Base-by-base conservation (phyloP, 2,329 filamentous ascomycete genomes). In the Thelonectria olida region DNA sequence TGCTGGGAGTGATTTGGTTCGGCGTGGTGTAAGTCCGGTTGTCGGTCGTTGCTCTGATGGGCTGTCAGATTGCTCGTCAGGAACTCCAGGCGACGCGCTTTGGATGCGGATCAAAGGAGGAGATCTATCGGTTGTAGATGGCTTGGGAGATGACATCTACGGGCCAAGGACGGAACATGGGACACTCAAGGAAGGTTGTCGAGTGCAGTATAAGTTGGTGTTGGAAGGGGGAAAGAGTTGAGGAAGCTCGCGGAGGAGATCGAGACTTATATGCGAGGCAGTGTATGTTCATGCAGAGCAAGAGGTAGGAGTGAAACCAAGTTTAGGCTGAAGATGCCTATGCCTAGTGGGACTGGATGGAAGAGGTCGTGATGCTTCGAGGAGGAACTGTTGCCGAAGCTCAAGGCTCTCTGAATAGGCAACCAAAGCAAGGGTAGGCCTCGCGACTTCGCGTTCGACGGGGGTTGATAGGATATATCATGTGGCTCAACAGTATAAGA, bases 41-140 rank as follows among this genome's bases (percentile, higher is more conserved):
- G 56, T 9, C 42, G 13, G 17, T 39, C 41, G 25, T 39, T 28
- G 45, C 25, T 61, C 48, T 60, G 48, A 19, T 27, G 20, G 25
- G 39, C 55, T 55, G 6, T 56, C 36, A 15, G 39, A 20, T 22
- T 59, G 57, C 36, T 57, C 55, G 23, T 57, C 55, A 17, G 60
- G n/a, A 12, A 51, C 28, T 20, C 66, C 68, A 34, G 72, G 72
- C 7, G 72, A 71, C 12, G 71, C 65, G 56, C 71, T 74, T 20
- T 73, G 70, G 49, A 72, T 70, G 42, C 67, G 71, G 28, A 74
- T 74, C 23, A 62, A 63, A 56, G 72, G 68, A 19, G 62, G 65
- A 57, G 61, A 63, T 60, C 62, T 50, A 36, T 65, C 36, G 25
- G 52, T 61, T 62, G 56, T 23, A 44, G 61, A 69, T n/a, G 61